Conservation (phyloP, 176 grass and related monocot species). For the Otatea glauca region DNA sequence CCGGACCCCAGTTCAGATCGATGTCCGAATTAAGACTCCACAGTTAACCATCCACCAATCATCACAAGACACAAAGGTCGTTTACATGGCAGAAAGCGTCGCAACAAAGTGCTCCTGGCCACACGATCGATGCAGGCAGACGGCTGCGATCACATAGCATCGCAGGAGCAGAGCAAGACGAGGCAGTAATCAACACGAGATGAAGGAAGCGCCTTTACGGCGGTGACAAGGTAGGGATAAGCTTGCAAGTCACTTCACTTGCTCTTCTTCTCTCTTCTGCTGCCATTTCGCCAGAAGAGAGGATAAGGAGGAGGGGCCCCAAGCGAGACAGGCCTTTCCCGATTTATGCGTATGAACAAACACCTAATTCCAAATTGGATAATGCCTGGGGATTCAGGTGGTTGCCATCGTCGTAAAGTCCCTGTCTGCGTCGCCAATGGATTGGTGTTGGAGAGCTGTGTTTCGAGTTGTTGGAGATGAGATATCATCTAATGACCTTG, state of each 20-base stretch:
- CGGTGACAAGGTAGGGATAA: constrained; percentile 51
- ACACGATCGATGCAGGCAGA: neutral
- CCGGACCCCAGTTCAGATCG: neutral
- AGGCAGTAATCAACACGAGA: neutral
- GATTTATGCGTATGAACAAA: neutral
- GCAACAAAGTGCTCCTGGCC: neutral
- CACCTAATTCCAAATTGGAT: neutral
- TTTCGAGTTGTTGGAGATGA: constrained; percentile 1
- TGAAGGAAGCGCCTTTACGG: constrained; percentile 31
- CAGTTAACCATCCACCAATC: neutral
- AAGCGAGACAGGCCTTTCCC: neutral
- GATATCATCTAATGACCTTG: neutral
- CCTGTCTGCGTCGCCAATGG: neutral
- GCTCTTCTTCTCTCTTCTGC: neutral
- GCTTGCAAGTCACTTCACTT: constrained; percentile 28
- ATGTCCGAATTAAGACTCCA: neutral
- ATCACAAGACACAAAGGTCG: neutral
- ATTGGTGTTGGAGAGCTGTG: neutral
- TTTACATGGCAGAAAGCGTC: neutral
- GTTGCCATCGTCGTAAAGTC: constrained; percentile 40
- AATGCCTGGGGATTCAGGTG: neutral
- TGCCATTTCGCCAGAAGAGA: neutral
- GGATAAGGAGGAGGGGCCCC: constrained; percentile 31
- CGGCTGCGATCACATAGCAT: neutral
- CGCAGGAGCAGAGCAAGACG: neutral